These are phyloP conservation scores for Fomitopsis pulvina DNA, from an alignment of 768 basidiomycete species.

Conservation along the genomic window DNA sequence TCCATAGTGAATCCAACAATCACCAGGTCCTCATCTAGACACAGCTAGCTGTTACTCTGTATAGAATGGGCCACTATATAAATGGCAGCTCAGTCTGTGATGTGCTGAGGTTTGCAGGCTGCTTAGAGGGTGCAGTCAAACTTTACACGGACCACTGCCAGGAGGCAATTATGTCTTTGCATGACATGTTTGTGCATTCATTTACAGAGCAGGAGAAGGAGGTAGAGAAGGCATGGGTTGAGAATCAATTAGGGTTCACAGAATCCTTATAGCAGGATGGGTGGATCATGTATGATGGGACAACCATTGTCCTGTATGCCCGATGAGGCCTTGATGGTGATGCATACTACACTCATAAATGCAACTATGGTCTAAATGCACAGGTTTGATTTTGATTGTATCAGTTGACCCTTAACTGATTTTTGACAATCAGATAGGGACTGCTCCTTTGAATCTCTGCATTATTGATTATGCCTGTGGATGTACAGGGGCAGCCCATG, in stretches of 20 bases:
- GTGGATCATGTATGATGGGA: neutral
- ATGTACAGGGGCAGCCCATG: neutral
- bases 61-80: conserved; percentile 15
- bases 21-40: conserved; percentile 7
- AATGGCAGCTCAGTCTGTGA: conserved; percentile 8
- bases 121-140: conserved; percentile 8
- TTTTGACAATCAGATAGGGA: neutral
- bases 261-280: neutral
- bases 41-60: conserved; percentile 14
- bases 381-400: neutral
- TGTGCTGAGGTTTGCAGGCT: conserved; percentile 11
- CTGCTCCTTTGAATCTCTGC: neutral
- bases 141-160: conserved; percentile 8
- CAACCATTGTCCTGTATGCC: neutral
- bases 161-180: conserved; percentile 1
- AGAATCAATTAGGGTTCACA: neutral
- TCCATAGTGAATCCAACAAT: conserved; percentile 14
- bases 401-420: neutral
- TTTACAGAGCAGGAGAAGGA: neutral
- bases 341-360: neutral
- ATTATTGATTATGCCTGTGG: neutral
- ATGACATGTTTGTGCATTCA: neutral
- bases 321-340: neutral
- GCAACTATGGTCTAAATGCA: neutral
- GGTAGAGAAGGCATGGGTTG: neutral